Evolutionary conservation across 2,329 filamentous ascomycete genomes (phyloP).

Genomic region (Fonsecaea multimorphosa): DNA sequence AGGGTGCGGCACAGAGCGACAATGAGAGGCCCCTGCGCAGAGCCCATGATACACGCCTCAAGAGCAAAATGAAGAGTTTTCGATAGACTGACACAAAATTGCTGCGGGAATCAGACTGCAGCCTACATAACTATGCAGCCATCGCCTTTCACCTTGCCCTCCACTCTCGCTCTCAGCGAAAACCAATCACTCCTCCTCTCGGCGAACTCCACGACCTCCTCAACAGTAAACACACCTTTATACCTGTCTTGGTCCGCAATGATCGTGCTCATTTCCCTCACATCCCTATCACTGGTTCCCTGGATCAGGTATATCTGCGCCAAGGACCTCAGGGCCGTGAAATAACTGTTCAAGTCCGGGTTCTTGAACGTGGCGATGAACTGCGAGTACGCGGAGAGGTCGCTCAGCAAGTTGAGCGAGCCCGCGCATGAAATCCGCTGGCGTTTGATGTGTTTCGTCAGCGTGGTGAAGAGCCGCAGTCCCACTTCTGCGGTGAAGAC

Average conservation of each 20-base stretch:
- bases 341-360: slow-evolving; percentile 83
- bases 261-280: slow-evolving; percentile 92
- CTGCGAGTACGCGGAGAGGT: slow-evolving; percentile 91
- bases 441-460: slow-evolving; percentile 97
- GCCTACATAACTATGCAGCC: slow-evolving; percentile 83
- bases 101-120: neutral
- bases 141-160: slow-evolving; percentile 96
- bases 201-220: slow-evolving; percentile 98
- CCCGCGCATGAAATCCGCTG: slow-evolving; percentile 90
- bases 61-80: neutral
- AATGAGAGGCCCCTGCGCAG: neutral
- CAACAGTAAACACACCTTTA: slow-evolving; percentile 87
- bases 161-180: slow-evolving; percentile 82
- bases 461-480: slow-evolving; percentile 83
- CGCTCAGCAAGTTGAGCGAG: slow-evolving; percentile 89
- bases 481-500: slow-evolving; percentile 99
- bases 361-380: slow-evolving; percentile 85
- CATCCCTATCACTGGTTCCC: slow-evolving; percentile 64
- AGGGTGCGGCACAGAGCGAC: neutral
- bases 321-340: slow-evolving; percentile 86
- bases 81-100: neutral
- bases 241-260: slow-evolving; percentile 93
- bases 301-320: slow-evolving; percentile 96
- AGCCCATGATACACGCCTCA: neutral
- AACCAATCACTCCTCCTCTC: slow-evolving; percentile 96